phyloP scores from a whole-genome alignment of 495 filamentous ascomycete species.

The Penicillium turbatum region DNA sequence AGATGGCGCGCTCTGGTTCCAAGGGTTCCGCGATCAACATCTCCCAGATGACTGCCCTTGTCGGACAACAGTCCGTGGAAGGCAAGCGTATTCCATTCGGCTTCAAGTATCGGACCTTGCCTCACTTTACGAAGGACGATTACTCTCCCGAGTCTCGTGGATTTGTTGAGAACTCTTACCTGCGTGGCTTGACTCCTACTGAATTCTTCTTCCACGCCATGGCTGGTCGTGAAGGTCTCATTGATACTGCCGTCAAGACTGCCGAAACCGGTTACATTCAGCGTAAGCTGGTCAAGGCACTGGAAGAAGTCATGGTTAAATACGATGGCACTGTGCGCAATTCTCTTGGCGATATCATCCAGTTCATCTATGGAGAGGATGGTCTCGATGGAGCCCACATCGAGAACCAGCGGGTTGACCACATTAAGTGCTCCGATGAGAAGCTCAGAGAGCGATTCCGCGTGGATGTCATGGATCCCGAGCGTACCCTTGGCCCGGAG shows the following conservation, averaged over 20 bases:
- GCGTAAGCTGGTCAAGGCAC: conserved; percentile 92
- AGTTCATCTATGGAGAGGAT: conserved; percentile 97
- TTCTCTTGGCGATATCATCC: conserved; percentile 92
- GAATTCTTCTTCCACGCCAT: conserved; percentile 99
- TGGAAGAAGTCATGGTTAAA: conserved; percentile 96
- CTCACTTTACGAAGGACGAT: conserved; percentile 98
- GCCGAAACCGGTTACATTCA: conserved; percentile 99
- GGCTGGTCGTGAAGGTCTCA: conserved; percentile 99
- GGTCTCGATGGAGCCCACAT: conserved; percentile 87
- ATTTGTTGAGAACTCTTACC: conserved; percentile 98
- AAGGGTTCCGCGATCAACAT: conserved; percentile 99
- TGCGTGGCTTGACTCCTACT: conserved; percentile 88
- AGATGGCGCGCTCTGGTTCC: conserved; percentile 93
- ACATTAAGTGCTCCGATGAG: conserved; percentile 67
- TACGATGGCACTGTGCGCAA: conserved; percentile 98
- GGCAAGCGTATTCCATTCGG: conserved; percentile 99
- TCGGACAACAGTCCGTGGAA: conserved; percentile 96
- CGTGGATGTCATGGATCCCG: conserved; percentile 91
- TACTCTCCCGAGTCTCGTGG: conserved; percentile 95
- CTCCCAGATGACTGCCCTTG: conserved; percentile 96
- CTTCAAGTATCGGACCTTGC: conserved; percentile 96
- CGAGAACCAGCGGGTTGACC: conserved; percentile 85
- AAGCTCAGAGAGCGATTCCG: conserved; percentile 76
- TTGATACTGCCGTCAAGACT: conserved; percentile 99
- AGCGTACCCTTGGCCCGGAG: conserved; percentile 57